Percentiles rank a stretch among this genome's conserved stretches.
phyloP scores from a whole-genome alignment of 2,329 filamentous ascomycete genomes.

The Fusarium subglutinans region DNA sequence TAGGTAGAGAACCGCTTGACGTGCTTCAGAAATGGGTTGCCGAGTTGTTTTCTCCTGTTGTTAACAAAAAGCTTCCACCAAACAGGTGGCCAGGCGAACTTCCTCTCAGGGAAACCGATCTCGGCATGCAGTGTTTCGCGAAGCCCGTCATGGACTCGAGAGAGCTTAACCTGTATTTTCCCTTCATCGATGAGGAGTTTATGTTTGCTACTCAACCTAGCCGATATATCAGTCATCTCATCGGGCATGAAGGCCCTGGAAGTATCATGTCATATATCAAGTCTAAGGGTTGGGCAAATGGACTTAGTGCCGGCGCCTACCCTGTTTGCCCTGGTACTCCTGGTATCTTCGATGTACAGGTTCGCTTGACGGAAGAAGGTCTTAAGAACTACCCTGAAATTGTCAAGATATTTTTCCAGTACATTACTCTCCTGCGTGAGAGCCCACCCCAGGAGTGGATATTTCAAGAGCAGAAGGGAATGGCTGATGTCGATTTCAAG shows the following conservation, averaged over 20 bases:
- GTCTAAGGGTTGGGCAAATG: slow-evolving; percentile 88
- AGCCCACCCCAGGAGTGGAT: slow-evolving; percentile 89
- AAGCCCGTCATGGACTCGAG: slow-evolving; percentile 92
- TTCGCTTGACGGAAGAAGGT: slow-evolving; percentile 84
- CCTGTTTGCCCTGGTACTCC: slow-evolving; percentile 80
- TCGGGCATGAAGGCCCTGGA: slow-evolving; percentile 92
- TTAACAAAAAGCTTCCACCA: slow-evolving; percentile 79
- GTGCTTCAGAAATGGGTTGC: slow-evolving; percentile 84
- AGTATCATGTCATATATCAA: slow-evolving; percentile 93
- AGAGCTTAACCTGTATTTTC: slow-evolving; percentile 82
- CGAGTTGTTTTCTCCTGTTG: slow-evolving; percentile 82
- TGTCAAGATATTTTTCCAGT: slow-evolving; percentile 87
- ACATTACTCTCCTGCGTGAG: slow-evolving; percentile 86
- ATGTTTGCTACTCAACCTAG: slow-evolving; percentile 84
- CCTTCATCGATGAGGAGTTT: slow-evolving; percentile 84
- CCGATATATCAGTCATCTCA: slow-evolving; percentile 86
- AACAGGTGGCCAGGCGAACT: slow-evolving; percentile 64
- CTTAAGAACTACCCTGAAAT: slow-evolving; percentile 84
- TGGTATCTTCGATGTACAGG: slow-evolving; percentile 80
- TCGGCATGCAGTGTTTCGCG: slow-evolving; percentile 79
- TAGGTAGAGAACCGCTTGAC: slow-evolving; percentile 84
- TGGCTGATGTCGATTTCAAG: slow-evolving; percentile 93
- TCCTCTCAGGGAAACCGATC: slow-evolving; percentile 59
- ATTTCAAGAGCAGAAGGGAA: slow-evolving; percentile 87
- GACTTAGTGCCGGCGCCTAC: slow-evolving; percentile 79